Conservation (phyloP, 371 early-diverging fungal genomes). For the Dichotomocladium elegans region DNA sequence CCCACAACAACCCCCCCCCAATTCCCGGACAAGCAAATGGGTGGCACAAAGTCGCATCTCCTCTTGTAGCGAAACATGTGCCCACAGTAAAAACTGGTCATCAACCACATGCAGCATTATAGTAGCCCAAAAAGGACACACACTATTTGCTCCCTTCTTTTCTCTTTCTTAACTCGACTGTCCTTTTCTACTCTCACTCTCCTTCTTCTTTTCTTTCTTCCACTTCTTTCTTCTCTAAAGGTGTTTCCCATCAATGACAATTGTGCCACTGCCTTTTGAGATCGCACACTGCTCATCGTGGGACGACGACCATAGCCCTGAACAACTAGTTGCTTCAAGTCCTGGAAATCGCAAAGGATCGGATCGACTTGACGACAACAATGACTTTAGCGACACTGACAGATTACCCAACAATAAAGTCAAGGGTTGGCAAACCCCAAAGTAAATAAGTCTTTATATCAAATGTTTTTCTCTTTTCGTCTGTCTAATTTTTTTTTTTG, state of each 20-base stretch:
- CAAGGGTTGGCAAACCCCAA: slow-evolving; percentile 48
- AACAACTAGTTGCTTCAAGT: slow-evolving; percentile 32
- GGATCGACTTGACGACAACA: slow-evolving; percentile 6
- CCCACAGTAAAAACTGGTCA: slow-evolving; percentile 8
- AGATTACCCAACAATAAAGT: slow-evolving; percentile 19
- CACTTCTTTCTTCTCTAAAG: neutral
- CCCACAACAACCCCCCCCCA: no score
- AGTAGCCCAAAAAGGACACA: slow-evolving; percentile 6
- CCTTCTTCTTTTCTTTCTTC: slow-evolving; percentile 4
- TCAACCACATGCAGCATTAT: slow-evolving; percentile 8
- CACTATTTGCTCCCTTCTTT: neutral
- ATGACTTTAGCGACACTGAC: slow-evolving; percentile 9
- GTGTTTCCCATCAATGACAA: slow-evolving; percentile 15
- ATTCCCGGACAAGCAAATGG: slow-evolving; percentile 1
- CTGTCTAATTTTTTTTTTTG: no score
- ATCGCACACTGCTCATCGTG: slow-evolving; percentile 32
- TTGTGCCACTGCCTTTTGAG: slow-evolving; percentile 17
- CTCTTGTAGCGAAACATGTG: slow-evolving; percentile 5
- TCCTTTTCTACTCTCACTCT: slow-evolving; percentile 5
- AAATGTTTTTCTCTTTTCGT: no score
- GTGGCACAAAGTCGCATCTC: slow-evolving; percentile 4
- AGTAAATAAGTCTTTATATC: slow-evolving; percentile 31
- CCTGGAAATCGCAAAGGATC: slow-evolving; percentile 21
- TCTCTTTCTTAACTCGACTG: neutral
- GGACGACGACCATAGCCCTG: slow-evolving; percentile 40